Conservation (phyloP, 2,329 filamentous ascomycete genomes). For the Aspergillus ochraceoroseus region DNA sequence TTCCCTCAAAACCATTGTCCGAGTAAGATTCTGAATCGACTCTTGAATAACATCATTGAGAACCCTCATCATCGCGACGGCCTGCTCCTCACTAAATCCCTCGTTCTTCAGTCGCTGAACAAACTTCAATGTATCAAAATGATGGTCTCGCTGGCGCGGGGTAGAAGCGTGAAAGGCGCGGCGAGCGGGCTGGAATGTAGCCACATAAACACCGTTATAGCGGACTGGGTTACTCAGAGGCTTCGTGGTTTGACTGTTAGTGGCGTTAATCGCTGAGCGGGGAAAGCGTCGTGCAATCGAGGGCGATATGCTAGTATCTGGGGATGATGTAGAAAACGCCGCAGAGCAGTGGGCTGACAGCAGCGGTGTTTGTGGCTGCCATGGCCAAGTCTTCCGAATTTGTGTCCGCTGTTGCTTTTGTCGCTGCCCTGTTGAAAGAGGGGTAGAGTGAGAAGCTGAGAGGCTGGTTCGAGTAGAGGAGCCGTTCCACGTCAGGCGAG, state of each 20-base stretch:
- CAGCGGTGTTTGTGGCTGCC: constrained; percentile 18
- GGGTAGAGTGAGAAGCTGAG: constrained; percentile 26
- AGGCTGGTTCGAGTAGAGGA: constrained; percentile 32
- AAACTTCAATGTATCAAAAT: constrained; percentile 98
- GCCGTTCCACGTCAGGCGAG: constrained; percentile 42
- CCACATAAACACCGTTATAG: constrained; percentile 48
- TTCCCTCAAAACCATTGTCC: constrained; percentile 96
- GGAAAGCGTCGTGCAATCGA: constrained; percentile 23
- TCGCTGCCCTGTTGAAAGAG: constrained; percentile 22
- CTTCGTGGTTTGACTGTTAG: constrained; percentile 18
- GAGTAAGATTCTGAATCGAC: constrained; percentile 93
- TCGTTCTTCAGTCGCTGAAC: constrained; percentile 84
- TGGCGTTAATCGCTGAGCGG: constrained; percentile 9
- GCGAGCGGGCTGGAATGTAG: constrained; percentile 39
- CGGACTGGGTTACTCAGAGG: constrained; percentile 34
- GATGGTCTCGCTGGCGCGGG: constrained; percentile 66
- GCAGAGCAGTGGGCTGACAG: constrained; percentile 15
- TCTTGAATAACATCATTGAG: constrained; percentile 96
- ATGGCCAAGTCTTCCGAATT: constrained; percentile 22
- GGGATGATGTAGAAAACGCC: constrained; percentile 11
- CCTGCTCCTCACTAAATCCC: constrained; percentile 92
- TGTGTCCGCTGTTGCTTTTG: constrained; percentile 24
- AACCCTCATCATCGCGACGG: constrained; percentile 97
- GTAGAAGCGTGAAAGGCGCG: constrained; percentile 62
- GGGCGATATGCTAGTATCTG: constrained; percentile 15